phyloP scores from a whole-genome alignment of 306 rosid genomes.

The Vicia villosa region DNA sequence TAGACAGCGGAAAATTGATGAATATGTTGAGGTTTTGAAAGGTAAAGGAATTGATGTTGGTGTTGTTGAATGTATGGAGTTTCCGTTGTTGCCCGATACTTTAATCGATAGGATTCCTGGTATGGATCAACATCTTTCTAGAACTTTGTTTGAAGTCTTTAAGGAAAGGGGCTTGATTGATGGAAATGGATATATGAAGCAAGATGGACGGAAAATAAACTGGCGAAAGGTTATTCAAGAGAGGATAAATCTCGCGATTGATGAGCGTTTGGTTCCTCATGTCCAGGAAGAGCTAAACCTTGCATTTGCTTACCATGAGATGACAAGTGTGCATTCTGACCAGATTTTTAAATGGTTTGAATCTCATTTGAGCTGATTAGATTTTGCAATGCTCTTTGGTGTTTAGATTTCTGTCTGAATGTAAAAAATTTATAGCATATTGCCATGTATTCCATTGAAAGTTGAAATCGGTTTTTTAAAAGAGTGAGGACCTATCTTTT shows the following conservation, averaged over 20 bases:
- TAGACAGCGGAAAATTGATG: slow-evolving; percentile 69
- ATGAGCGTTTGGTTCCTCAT: slow-evolving; percentile 56
- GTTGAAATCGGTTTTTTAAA: slow-evolving; percentile 1
- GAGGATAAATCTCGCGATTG: slow-evolving; percentile 41
- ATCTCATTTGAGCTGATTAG: slow-evolving; percentile 58
- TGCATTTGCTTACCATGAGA: slow-evolving; percentile 87
- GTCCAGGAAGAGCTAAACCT: slow-evolving; percentile 91
- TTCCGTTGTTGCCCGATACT: slow-evolving; percentile 58
- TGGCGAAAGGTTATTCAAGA: slow-evolving; percentile 63
- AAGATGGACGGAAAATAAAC: slow-evolving; percentile 67
- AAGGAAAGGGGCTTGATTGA: slow-evolving; percentile 66
- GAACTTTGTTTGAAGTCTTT: slow-evolving; percentile 61
- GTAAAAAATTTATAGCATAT: slow-evolving; percentile 18
- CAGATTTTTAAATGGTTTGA: slow-evolving; percentile 75
- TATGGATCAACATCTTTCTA: slow-evolving; percentile 60
- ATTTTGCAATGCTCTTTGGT: slow-evolving; percentile 1
- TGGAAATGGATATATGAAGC: slow-evolving; percentile 74
- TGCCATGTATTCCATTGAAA: slow-evolving; percentile 16
- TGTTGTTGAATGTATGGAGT: slow-evolving; percentile 78
- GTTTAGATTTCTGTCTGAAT: slow-evolving; percentile 4
- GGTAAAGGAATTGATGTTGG: slow-evolving; percentile 67
- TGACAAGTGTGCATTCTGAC: slow-evolving; percentile 76
- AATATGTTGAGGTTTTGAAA: slow-evolving; percentile 52
- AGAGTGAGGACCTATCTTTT: slow-evolving; percentile 26
- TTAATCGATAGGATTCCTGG: slow-evolving; percentile 82